Evolutionary conservation across 1,284 basidiomycete species (phyloP).

Genomic region (Heliocybe sulcata): DNA sequence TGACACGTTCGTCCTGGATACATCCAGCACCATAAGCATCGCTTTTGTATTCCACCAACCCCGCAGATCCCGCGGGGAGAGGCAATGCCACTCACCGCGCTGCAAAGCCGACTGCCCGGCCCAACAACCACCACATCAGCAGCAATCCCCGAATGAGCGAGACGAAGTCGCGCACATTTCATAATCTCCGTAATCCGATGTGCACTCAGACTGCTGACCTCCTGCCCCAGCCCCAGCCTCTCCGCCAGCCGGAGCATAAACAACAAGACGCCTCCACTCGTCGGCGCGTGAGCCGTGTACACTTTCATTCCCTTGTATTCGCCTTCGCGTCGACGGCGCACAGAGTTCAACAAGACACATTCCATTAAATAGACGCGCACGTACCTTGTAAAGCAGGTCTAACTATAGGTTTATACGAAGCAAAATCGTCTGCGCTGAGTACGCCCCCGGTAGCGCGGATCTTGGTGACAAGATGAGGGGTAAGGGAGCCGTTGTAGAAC

Average conservation of each 20-base stretch:
- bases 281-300: constrained; percentile 81
- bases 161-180: constrained; percentile 48
- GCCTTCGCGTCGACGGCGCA: constrained; percentile 67
- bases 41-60: too few relatives aligned
- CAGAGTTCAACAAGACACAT: too few relatives aligned
- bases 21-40: too few relatives aligned
- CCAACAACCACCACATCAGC: neutral
- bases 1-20: constrained; percentile 75
- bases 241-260: constrained; percentile 81
- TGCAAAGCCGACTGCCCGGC: constrained; percentile 56
- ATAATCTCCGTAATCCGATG: constrained; percentile 74
- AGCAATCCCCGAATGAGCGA: neutral
- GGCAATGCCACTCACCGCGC: constrained; percentile 61
- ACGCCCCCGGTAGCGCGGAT: constrained; percentile 72
- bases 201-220: constrained; percentile 44
- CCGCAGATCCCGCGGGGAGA: too few relatives aligned
- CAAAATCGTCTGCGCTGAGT: constrained; percentile 65
- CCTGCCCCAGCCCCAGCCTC: constrained; percentile 44
- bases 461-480: constrained; percentile 65
- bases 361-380: too few relatives aligned
- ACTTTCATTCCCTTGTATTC: constrained; percentile 73
- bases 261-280: constrained; percentile 73
- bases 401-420: constrained; percentile 63
- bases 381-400: too few relatives aligned
- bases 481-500: constrained; percentile 76